Evolutionary conservation across 2,329 filamentous ascomycete genomes (phyloP).

Genomic region (Ceratocystis eucalypticola): DNA sequence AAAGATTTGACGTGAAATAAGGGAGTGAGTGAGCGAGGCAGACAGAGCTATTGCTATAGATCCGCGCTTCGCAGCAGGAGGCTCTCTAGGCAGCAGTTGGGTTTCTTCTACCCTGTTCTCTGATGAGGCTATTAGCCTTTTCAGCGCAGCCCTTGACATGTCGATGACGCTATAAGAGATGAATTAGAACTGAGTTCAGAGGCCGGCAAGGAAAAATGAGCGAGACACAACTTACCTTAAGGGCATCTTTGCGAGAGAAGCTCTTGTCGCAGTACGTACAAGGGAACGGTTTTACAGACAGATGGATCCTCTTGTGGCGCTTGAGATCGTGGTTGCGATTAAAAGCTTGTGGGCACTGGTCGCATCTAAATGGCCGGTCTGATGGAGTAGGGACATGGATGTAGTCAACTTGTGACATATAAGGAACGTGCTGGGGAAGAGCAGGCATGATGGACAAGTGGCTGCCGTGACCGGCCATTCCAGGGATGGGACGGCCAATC

Average conservation of each 20-base stretch:
- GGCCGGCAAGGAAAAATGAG: not conserved
- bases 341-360: constrained; percentile 83
- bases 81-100: not conserved
- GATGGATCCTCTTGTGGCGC: constrained; percentile 85
- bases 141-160: constrained; percentile 50
- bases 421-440: constrained; percentile 29
- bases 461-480: constrained; percentile 58
- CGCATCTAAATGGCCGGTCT: constrained; percentile 88
- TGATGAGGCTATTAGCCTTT: constrained; percentile 23
- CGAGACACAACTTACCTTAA: constrained; percentile 56
- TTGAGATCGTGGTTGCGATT: constrained; percentile 95
- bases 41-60: too few relatives aligned
- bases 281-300: constrained; percentile 90
- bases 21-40: too few relatives aligned
- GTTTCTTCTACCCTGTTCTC: constrained; percentile 5
- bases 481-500: constrained; percentile 51
- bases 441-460: constrained; percentile 57
- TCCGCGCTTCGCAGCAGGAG: too few relatives aligned
- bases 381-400: constrained; percentile 31
- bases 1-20: not conserved
- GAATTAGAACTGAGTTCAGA: not conserved
- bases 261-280: constrained; percentile 88
- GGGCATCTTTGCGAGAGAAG: constrained; percentile 88
- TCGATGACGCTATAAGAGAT: constrained; percentile 38
- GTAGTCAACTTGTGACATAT: constrained; percentile 39